These are phyloP conservation scores for Tulasnella sp. DNA, from an alignment of 768 basidiomycete genomes.

Conservation along the genomic window DNA sequence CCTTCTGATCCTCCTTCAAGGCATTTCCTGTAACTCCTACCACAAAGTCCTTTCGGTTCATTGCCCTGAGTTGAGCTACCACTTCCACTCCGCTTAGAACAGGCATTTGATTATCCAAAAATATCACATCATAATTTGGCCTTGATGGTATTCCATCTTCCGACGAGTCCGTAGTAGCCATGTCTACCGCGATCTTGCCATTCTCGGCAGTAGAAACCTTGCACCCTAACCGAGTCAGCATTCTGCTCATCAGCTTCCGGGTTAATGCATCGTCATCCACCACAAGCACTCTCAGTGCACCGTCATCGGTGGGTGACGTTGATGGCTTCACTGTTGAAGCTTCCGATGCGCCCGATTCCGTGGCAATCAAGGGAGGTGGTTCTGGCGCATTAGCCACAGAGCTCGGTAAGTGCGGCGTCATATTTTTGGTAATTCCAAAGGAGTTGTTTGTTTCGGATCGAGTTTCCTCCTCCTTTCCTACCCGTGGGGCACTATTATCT, in stretches of 20 bases:
- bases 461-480: no score
- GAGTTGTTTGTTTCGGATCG: not conserved
- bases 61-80: constrained; percentile 47
- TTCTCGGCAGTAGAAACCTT: constrained; percentile 71
- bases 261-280: constrained; percentile 78
- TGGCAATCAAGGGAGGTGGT: not conserved
- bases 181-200: constrained; percentile 60
- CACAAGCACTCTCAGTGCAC: constrained; percentile 49
- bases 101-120: constrained; percentile 64
- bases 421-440: not conserved
- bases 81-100: constrained; percentile 41
- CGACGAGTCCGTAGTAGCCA: constrained; percentile 35
- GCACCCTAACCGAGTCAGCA: constrained; percentile 68
- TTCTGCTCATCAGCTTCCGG: constrained; percentile 64
- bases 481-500: no score
- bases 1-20: constrained; percentile 48
- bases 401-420: no score
- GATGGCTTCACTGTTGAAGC: constrained; percentile 13
- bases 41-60: constrained; percentile 63
- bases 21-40: constrained; percentile 38
- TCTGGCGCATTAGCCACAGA: no score
- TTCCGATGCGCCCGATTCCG: not conserved
- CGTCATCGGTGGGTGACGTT: constrained; percentile 22
- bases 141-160: constrained; percentile 11
- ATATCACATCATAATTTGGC: constrained; percentile 32